Base-by-base conservation (phyloP, 768 basidiomycete genomes). In the Hemileccinum rubropunctum region DNA sequence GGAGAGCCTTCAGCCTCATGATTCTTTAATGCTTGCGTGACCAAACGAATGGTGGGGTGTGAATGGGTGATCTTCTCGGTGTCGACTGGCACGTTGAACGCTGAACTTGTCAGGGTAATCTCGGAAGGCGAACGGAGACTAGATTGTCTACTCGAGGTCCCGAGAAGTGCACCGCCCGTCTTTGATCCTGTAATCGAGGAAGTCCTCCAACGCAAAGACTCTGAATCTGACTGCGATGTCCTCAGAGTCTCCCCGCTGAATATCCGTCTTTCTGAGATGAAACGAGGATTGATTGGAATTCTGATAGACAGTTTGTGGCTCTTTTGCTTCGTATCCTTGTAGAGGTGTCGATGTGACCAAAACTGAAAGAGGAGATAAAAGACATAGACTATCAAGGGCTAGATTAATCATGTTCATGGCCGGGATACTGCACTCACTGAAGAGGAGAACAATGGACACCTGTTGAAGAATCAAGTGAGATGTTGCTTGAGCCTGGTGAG, bases 361-460 rank as follows among this genome's bases (percentile, higher is more conserved):
- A 83, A 71, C 59, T 80, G 80, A 59, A 82, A 81, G 45, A 81
- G 61, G 30, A 82, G 69, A 57, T 77, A 80, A 18, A 69, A 66
- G 20, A 64, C 52, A 57, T 84, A 83, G 52, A 79, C 80, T 81
- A 38, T 50, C 21, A n/a, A 28, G 21, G 27, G 27, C 1, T 40
- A 17, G 50, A 39, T 40, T 17, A 46, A 53, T 35, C 11, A 32
- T n/a, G 14, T 35, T 23, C 21, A 8, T 15, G 32, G 12, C 18
- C 1, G 12, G 14, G 20, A n/a, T 12, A 15, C 26, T 17, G 18
- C 12, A 68, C 79, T 61, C 54, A 79, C 76, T 77, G 56, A 77
- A 72, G 34, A 81, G 67, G 18, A 83, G 71, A 48, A 82, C 74
- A 48, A 83, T 66, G 5, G 82, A 74, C 32, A 76, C 76, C 76